phyloP scores from a whole-genome alignment of 805 yeast species.

The Torulaspora franciscae region DNA sequence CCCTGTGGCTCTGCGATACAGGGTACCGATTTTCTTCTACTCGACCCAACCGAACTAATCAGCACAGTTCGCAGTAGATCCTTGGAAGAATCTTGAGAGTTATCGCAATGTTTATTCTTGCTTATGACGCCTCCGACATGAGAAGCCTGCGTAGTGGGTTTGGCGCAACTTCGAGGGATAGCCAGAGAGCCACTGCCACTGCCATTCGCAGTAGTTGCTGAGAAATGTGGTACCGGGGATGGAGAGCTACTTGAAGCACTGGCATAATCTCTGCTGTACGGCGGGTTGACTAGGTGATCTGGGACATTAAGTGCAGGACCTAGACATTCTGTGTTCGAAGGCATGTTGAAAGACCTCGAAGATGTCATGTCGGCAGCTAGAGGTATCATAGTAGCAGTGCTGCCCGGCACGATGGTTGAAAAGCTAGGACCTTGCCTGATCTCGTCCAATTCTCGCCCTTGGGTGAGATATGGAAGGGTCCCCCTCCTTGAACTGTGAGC shows the following conservation, averaged over 20 bases:
- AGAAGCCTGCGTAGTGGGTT: constrained; percentile 19
- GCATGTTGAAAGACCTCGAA: neutral
- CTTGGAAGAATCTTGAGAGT: constrained; percentile 16
- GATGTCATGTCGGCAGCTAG: neutral
- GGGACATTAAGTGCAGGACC: neutral
- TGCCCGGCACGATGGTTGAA: constrained; percentile 1
- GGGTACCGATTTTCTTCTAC: constrained; percentile 18
- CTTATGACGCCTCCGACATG: constrained; percentile 14
- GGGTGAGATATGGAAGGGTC: constrained; percentile 9
- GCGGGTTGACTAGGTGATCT: neutral
- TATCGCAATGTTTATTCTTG: constrained; percentile 9
- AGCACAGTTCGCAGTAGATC: constrained; percentile 18
- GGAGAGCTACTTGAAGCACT: neutral
- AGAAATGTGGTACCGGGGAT: neutral
- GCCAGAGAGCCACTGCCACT: constrained; percentile 9
- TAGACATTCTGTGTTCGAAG: neutral
- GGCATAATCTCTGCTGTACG: constrained; percentile 2
- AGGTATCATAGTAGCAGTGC: constrained; percentile 1
- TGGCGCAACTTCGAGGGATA: constrained; percentile 5
- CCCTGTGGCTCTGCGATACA: neutral
- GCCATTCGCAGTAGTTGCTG: constrained; percentile 5
- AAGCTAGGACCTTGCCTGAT: constrained; percentile 3
- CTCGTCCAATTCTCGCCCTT: constrained; percentile 1
- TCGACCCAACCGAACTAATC: constrained; percentile 12
- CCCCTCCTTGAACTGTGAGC: constrained; percentile 13